phyloP scores from a whole-genome alignment of 805 yeast genomes.

The Hanseniaspora osmophila region DNA sequence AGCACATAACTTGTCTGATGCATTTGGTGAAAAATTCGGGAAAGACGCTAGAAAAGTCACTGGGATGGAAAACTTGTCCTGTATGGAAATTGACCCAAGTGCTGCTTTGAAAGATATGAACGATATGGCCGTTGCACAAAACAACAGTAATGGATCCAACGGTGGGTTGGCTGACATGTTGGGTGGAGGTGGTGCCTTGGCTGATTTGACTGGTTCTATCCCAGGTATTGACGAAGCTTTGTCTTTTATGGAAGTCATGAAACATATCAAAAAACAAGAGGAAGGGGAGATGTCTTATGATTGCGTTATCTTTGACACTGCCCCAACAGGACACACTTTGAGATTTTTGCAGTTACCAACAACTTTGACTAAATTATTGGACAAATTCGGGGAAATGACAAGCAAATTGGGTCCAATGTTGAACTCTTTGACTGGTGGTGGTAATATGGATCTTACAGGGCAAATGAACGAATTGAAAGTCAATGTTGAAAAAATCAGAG shows the following conservation, averaged over 20 bases:
- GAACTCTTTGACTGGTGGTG: conserved; percentile 60
- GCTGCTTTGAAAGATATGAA: conserved; percentile 85
- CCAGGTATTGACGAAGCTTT: conserved; percentile 98
- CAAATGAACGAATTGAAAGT: conserved; percentile 71
- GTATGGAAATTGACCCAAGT: conserved; percentile 97
- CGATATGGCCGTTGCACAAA: conserved; percentile 27
- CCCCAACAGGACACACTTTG: conserved; percentile 97
- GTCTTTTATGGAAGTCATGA: conserved; percentile 94
- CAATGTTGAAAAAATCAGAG: conserved; percentile 75
- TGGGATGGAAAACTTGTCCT: conserved; percentile 74
- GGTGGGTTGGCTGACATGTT: conserved; percentile 27
- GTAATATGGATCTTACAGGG: conserved; percentile 49
- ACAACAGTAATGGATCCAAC: conserved; percentile 17
- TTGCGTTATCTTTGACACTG: conserved; percentile 95
- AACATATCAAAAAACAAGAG: conserved; percentile 77
- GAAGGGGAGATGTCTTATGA: conserved; percentile 38
- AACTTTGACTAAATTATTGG: conserved; percentile 73
- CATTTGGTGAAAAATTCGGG: conserved; percentile 95
- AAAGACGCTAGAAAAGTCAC: conserved; percentile 91
- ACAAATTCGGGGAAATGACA: conserved; percentile 75
- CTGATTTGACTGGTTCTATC: conserved; percentile 83
- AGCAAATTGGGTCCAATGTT: conserved; percentile 85
- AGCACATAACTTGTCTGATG: conserved; percentile 94
- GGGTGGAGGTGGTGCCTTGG: conserved; percentile 26
- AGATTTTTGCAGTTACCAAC: conserved; percentile 91